phyloP scores from a whole-genome alignment of 2,329 filamentous ascomycete genomes.

The Fusarium sp. region DNA sequence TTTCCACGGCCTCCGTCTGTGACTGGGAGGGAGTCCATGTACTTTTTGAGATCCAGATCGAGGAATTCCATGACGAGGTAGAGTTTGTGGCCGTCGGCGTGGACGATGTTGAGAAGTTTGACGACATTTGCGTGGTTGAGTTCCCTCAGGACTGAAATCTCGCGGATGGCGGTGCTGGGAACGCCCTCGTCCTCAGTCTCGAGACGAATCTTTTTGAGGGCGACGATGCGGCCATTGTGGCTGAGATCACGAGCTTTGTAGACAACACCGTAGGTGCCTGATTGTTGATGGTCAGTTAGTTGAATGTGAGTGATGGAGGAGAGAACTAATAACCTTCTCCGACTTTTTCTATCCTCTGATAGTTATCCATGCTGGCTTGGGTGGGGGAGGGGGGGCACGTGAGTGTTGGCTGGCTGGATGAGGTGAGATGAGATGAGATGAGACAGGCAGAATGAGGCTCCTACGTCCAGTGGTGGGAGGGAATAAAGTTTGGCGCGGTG shows the following conservation, averaged over 20 bases:
- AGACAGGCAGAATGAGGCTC: slow-evolving; percentile 6
- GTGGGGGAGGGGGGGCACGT: neutral
- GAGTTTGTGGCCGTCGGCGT: slow-evolving; percentile 94
- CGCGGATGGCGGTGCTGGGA: slow-evolving; percentile 91
- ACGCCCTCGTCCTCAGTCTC: slow-evolving; percentile 96
- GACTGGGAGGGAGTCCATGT: slow-evolving; percentile 91
- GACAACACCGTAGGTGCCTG: slow-evolving; percentile 94
- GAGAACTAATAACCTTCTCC: slow-evolving; percentile 77
- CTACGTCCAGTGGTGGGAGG: neutral
- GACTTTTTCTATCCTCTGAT: slow-evolving; percentile 96
- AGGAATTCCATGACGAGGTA: slow-evolving; percentile 95
- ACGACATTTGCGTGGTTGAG: slow-evolving; percentile 94
- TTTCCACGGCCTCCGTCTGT: slow-evolving; percentile 88
- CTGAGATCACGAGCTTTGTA: slow-evolving; percentile 93
- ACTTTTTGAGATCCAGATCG: slow-evolving; percentile 93
- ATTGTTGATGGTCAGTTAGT: neutral
- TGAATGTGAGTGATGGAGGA: neutral
- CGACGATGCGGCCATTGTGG: slow-evolving; percentile 86
- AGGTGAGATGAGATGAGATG: neutral
- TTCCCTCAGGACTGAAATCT: slow-evolving; percentile 94
- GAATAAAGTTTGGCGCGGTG: slow-evolving; percentile 19
- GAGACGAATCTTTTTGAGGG: slow-evolving; percentile 94
- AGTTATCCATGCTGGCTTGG: slow-evolving; percentile 81
- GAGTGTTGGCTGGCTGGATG: neutral
- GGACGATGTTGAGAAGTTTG: slow-evolving; percentile 88